Percentiles rank a stretch among this genome's conserved stretches.
Evolutionary conservation across 202 grass and related monocot genomes (phyloP).

Genomic region (Saccharum hybrid): DNA sequence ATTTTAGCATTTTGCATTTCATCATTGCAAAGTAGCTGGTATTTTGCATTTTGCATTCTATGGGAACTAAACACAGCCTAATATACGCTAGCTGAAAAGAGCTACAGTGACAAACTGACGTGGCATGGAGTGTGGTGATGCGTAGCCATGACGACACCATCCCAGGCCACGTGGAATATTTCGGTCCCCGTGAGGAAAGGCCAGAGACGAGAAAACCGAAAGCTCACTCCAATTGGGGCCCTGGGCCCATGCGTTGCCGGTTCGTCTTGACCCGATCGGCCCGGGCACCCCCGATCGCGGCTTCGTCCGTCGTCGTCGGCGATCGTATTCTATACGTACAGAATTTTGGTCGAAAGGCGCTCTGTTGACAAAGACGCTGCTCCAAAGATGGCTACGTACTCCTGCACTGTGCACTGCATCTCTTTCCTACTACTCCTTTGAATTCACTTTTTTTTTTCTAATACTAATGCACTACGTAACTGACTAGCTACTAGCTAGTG

Average conservation of each 20-base stretch:
- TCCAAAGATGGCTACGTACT: slow-evolving; percentile 32
- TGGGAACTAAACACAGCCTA: too few species aligned
- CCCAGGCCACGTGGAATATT: slow-evolving; percentile 63
- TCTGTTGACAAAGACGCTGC: slow-evolving; percentile 46
- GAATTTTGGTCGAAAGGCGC: slow-evolving; percentile 53
- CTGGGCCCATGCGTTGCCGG: background rate
- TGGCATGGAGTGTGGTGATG: background rate
- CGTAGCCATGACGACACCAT: slow-evolving; percentile 51
- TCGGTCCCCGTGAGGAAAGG: slow-evolving; percentile 47
- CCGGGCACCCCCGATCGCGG: background rate
- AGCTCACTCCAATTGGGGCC: slow-evolving; percentile 47
- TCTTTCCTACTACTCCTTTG: background rate
- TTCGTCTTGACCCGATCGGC: slow-evolving; percentile 38
- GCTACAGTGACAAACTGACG: background rate
- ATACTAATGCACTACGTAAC: background rate
- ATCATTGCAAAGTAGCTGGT: too few species aligned
- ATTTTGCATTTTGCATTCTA: too few species aligned
- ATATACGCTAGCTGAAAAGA: background rate
- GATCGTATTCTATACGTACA: slow-evolving; percentile 29
- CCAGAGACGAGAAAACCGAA: slow-evolving; percentile 47
- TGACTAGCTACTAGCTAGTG: background rate
- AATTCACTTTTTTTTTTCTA: slow-evolving; percentile 9
- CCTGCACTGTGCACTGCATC: background rate
- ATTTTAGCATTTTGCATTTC: too few species aligned
- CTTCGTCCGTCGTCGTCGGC: background rate